These are phyloP conservation scores for Cruciata laevipes DNA, from an alignment of 257 asterid genomes.

Conservation along the genomic window DNA sequence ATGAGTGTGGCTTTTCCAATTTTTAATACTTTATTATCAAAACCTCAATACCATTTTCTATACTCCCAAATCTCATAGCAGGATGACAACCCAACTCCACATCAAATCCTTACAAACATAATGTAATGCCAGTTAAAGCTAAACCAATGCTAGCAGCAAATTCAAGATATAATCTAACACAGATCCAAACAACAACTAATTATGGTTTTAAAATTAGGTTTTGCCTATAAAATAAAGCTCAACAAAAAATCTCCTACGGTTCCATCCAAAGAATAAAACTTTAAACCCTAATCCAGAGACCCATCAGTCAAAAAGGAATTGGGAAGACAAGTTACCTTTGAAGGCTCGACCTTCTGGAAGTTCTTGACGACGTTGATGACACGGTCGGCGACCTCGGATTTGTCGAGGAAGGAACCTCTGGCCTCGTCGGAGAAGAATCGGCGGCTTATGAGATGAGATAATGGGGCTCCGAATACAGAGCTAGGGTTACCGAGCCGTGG, in stretches of 20 bases:
- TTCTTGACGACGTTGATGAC: conserved; percentile 58
- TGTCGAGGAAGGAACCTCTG: conserved; percentile 75
- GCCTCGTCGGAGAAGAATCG: conserved; percentile 55
- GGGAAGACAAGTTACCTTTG: conserved; percentile 39
- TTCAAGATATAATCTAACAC: not conserved
- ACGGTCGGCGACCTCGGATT: conserved; percentile 79
- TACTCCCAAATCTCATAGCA: no score
- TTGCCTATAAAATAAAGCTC: not conserved
- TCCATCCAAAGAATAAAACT: not conserved
- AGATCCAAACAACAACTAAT: not conserved
- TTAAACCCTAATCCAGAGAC: not conserved
- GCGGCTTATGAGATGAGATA: conserved; percentile 41
- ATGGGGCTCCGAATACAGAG: conserved; percentile 20
- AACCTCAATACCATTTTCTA: no score
- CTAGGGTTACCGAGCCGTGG: conserved; percentile 32
- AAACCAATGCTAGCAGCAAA: not conserved
- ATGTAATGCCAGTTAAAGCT: not conserved
- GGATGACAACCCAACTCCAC: not conserved
- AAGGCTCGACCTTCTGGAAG: conserved; percentile 75
- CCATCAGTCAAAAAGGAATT: not conserved
- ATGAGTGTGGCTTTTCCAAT: not conserved
- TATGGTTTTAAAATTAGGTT: not conserved
- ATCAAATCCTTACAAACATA: no score
- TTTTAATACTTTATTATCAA: not conserved
- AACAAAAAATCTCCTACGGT: not conserved